A percentile compares a stretch with the other conserved stretches of the same genome.
Evolutionary conservation across 805 yeast genomes (phyloP).

Genomic region (Blastobotrys muscicola): DNA sequence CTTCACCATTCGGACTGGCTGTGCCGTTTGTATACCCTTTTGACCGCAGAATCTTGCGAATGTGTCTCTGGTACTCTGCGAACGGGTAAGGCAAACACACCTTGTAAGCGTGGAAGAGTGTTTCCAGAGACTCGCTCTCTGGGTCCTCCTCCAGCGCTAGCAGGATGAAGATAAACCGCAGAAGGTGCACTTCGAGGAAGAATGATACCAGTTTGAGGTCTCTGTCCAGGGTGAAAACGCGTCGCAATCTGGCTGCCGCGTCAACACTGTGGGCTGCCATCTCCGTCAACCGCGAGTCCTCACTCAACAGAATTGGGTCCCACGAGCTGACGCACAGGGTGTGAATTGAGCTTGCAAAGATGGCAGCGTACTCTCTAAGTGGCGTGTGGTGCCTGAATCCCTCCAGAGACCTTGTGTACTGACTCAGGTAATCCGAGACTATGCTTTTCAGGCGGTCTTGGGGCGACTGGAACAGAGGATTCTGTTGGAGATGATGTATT

Average conservation of each 20-base stretch:
- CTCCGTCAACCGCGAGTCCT: conserved; percentile 18
- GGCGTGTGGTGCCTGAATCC: conserved; percentile 17
- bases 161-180: conserved; percentile 23
- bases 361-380: conserved; percentile 19
- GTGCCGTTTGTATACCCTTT: conserved; percentile 10
- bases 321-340: conserved; percentile 21
- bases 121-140: conserved; percentile 19
- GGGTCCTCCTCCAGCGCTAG: conserved; percentile 20
- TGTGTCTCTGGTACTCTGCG: conserved; percentile 26
- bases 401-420: conserved; percentile 13
- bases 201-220: conserved; percentile 24
- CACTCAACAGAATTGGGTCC: conserved; percentile 24
- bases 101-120: conserved; percentile 25
- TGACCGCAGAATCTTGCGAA: conserved; percentile 24
- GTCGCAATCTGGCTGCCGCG: conserved; percentile 19
- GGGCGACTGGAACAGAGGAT: conserved; percentile 15
- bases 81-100: conserved; percentile 25
- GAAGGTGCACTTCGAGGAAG: conserved; percentile 24
- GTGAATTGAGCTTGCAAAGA: conserved; percentile 21
- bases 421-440: conserved; percentile 11
- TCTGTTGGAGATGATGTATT: conserved; percentile 18
- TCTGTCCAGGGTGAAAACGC: conserved; percentile 22
- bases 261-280: conserved; percentile 21
- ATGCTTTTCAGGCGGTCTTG: conserved; percentile 13
- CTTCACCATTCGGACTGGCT: background rate